phyloP scores from a whole-genome alignment of 805 yeast species.

The Naumovozyma castellii region DNA sequence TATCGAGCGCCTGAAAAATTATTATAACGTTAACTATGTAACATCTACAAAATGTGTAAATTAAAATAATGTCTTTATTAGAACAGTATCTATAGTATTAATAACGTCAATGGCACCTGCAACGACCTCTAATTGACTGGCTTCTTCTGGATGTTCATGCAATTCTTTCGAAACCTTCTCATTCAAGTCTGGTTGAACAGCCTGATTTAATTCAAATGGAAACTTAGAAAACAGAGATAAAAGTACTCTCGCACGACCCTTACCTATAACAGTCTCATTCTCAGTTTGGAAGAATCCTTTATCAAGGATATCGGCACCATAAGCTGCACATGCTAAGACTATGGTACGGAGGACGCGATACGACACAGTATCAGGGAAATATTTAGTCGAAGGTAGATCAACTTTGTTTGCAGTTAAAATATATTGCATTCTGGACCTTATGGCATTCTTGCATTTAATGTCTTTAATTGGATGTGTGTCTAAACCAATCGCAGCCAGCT shows the following conservation, averaged over 20 bases:
- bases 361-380: constrained; percentile 59
- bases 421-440: constrained; percentile 61
- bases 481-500: constrained; percentile 91
- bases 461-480: constrained; percentile 97
- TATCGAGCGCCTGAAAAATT: too few species aligned
- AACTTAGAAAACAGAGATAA: constrained; percentile 71
- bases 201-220: constrained; percentile 64
- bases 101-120: constrained; percentile 86
- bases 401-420: constrained; percentile 65
- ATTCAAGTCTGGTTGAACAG: constrained; percentile 62
- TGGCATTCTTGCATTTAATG: constrained; percentile 69
- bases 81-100: not conserved
- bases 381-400: constrained; percentile 45
- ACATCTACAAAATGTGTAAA: too few species aligned
- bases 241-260: constrained; percentile 85
- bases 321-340: constrained; percentile 76
- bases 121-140: constrained; percentile 71
- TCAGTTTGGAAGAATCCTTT: constrained; percentile 68
- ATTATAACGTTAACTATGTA: too few species aligned
- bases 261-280: constrained; percentile 87
- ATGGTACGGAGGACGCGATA: constrained; percentile 69
- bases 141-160: constrained; percentile 32
- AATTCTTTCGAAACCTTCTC: constrained; percentile 37
- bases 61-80: not conserved
- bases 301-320: constrained; percentile 93